Percentiles rank a stretch among this genome's conserved stretches.
Conservation (phyloP, 176 grass and related monocot genomes). For the Oryza meyeriana region DNA sequence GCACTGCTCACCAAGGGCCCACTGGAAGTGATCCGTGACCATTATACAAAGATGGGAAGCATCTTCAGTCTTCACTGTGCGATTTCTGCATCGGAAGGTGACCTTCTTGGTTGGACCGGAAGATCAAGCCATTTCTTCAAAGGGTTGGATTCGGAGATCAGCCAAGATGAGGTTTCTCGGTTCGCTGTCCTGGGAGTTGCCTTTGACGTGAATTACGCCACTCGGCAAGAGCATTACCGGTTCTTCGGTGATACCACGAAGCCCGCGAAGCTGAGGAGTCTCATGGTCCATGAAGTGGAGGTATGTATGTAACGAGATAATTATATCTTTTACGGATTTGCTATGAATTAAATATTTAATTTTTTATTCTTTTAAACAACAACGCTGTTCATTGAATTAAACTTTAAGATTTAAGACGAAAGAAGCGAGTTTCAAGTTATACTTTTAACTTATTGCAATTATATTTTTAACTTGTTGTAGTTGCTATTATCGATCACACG, state of each 20-base stretch:
- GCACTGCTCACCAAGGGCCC: constrained; percentile 45
- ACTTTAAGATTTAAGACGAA: no score
- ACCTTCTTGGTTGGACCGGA: constrained; percentile 57
- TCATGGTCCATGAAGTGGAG: constrained; percentile 40
- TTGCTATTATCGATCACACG: no score
- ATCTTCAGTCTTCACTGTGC: constrained; percentile 59
- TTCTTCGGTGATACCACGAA: constrained; percentile 59
- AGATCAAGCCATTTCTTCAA: constrained; percentile 57
- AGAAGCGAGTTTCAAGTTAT: no score
- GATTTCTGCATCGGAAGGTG: constrained; percentile 25
- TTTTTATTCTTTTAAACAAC: no score
- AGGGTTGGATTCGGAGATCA: constrained; percentile 41
- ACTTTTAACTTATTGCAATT: no score
- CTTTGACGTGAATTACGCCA: constrained; percentile 48
- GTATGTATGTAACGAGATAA: no score
- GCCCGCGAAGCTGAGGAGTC: constrained; percentile 43
- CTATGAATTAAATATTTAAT: no score
- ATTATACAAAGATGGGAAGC: constrained; percentile 38
- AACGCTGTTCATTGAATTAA: no score
- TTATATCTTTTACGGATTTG: no score
- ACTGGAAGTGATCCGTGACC: constrained; percentile 27
- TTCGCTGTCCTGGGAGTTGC: constrained; percentile 55
- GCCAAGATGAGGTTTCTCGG: constrained; percentile 58
- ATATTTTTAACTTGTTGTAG: no score
- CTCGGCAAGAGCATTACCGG: constrained; percentile 51